Evolutionary conservation across 257 asterid genomes (phyloP), one percentile per base, ranked within the genome.

Genomic region (Solanum sejunctum): DNA sequence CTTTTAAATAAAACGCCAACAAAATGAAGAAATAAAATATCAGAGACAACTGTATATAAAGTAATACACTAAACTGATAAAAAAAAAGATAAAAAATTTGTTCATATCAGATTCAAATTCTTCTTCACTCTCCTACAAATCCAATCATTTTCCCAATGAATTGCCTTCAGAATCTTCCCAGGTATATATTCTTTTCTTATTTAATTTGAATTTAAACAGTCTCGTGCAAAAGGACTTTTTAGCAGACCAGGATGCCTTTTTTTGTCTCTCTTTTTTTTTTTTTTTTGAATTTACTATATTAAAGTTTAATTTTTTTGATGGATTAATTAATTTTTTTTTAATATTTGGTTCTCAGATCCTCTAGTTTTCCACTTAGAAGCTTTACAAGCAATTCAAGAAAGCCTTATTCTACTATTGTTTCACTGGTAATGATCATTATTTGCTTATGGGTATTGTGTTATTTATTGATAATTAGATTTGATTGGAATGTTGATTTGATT

Each of bases 301-400:
- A 15, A 73, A 21, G 17, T 7, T 84, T 58, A 41, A 45, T 17
- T 23, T 73, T 64, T 60, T 64, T 86, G 82, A 43, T 10, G 10
- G 10, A 21, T 58, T 60, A 51, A 41, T 83, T 36, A 12, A 26
- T 32, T 32, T 32, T 32, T 32, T 32, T 49, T 23, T 64, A 52
- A n/a, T 69, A 32, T 54, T 82, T 41, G 21, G 12, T 54, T 77
- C 45, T 41, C 94, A 94, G 99, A 90, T 91, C 91, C 85, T 88
- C 93, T 84, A 91, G 92, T 83, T 88, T 93, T 86, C 96, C 93
- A 26, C 73, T 90, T 89, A 92, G 84, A 75, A 89, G 87, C 91
- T 89, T 88, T 89, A 89, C 83, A 84, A 55, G 84, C 83, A 83
- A 83, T 81, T 66, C 90, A 55, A 89, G 88, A 82, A 91, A 88